These are phyloP conservation scores for Diaporthe eres DNA, from an alignment of 2,329 filamentous ascomycete genomes.

Conservation along the genomic window DNA sequence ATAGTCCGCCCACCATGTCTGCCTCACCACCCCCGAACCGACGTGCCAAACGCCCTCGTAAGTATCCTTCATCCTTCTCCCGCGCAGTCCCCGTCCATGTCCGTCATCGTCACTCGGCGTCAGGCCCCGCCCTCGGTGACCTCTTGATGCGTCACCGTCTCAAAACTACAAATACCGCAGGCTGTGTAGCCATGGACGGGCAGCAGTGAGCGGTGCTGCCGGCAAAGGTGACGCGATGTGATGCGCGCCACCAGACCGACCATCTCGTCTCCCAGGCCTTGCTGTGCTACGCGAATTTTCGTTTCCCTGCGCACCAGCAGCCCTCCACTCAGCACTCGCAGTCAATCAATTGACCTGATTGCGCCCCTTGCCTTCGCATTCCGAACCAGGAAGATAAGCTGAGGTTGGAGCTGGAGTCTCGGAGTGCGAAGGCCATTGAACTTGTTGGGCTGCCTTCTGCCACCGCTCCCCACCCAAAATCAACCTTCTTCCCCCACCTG, in stretches of 20 bases:
- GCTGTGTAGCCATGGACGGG: neutral
- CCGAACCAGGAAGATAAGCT: neutral
- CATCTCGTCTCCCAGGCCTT: neutral
- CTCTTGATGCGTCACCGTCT: neutral
- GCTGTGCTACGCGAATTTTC: neutral
- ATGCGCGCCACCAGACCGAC: neutral
- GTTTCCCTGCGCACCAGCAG: neutral
- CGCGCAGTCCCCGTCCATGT: constrained; percentile 1
- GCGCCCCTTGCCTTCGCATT: neutral
- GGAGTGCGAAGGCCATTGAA: neutral
- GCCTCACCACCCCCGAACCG: constrained; percentile 52
- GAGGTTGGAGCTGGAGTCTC: neutral
- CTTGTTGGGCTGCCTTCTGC: neutral
- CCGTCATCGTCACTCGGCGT: constrained; percentile 14
- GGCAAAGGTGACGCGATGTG: neutral
- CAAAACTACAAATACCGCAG: constrained; percentile 6
- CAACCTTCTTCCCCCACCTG: neutral
- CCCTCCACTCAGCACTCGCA: too few species aligned
- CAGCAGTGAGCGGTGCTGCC: neutral
- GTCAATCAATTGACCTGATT: neutral
- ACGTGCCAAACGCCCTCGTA: constrained; percentile 60
- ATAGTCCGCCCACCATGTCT: constrained; percentile 24
- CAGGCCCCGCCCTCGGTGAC: neutral
- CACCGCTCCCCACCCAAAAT: neutral
- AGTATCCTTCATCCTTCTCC: constrained; percentile 43